phyloP scores from a whole-genome alignment of 2,329 filamentous ascomycete genomes.

The Monosporascus sp. region DNA sequence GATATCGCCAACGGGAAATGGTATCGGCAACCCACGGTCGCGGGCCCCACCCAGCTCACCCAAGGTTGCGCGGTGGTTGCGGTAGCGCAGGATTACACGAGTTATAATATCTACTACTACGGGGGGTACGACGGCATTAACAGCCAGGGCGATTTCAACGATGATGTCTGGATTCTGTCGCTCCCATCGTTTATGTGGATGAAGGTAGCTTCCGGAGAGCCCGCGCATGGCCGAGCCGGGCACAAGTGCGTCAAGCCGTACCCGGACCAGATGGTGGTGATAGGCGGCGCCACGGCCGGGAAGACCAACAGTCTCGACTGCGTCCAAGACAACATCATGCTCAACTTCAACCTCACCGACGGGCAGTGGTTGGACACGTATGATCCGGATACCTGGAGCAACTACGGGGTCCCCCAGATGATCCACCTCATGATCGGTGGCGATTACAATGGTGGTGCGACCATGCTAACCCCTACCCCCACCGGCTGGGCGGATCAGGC shows the following conservation, averaged over 20 bases:
- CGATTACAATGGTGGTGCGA: conserved; percentile 61
- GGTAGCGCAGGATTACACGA: conserved; percentile 64
- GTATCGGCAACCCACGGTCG: conserved; percentile 62
- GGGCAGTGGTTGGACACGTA: conserved; percentile 67
- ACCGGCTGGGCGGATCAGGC: conserved; percentile 47
- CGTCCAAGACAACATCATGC: conserved; percentile 41
- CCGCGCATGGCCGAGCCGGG: conserved; percentile 57
- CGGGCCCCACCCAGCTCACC: conserved; percentile 50
- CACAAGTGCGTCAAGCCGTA: conserved; percentile 73
- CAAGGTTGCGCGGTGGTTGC: conserved; percentile 71
- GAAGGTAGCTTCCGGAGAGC: conserved; percentile 37
- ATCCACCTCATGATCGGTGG: conserved; percentile 66
- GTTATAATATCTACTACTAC: conserved; percentile 81
- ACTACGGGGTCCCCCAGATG: conserved; percentile 65
- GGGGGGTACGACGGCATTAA: conserved; percentile 63
- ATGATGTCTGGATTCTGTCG: conserved; percentile 77
- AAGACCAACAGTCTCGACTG: conserved; percentile 32
- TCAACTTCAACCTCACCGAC: conserved; percentile 68
- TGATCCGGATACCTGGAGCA: conserved; percentile 53
- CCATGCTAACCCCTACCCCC: conserved; percentile 56
- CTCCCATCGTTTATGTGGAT: conserved; percentile 80
- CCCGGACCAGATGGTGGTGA: conserved; percentile 73
- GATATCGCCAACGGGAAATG: conserved; percentile 65
- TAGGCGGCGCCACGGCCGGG: conserved; percentile 58
- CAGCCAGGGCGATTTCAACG: conserved; percentile 34